Base-by-base conservation (phyloP, 225 moss, liverwort and hornwort genomes). In the Straminergon stramineum region DNA sequence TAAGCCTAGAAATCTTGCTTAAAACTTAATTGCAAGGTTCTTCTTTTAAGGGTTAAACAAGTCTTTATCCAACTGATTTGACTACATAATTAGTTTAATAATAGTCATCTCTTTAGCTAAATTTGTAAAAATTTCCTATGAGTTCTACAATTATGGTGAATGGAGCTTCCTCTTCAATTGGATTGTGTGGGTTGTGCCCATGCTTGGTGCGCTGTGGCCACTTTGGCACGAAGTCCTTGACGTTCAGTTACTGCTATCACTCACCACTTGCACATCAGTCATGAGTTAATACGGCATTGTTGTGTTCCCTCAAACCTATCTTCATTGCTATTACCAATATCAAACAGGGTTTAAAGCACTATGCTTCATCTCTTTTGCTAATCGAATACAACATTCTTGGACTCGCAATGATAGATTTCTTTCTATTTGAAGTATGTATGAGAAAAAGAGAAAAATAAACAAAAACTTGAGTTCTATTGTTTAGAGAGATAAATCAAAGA, bases 191-290 rank as follows among this genome's bases (percentile, higher is more conserved):
- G 74, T 53, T 51, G 69, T 15, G 55, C 56, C 85, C 91, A 87
- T 2, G 89, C 87, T 2, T 41, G 78, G 26, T 71, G 87, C 18
- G 89, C 87, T 5, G 78, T 92, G 31, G 48, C 85, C 10, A 91
- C 91, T 89, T 89, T 85, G 21, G 87, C 85, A 52, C 39, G 85
- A 68, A 89, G 64, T 76, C 84, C 90, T 89, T 79, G 60, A 64
- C 10, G 32, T 69, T 85, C 63, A 7, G 22, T 24, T 4, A 43
- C 65, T 87, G 14, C 64, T 45, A 43, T 43, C 21, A n/a, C 78
- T 83, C 68, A 65, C 15, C 24, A 69, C 7, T 85, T 90, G 62
- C n/a, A 77, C 17, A 63, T 64, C 56, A 41, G 43, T 17, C 41
- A 68, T 27, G 39, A 41, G 34, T 37, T 86, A 10, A 28, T n/a